Conservation (phyloP, 768 basidiomycete genomes). For the Rhodotorula kratochvilovae region DNA sequence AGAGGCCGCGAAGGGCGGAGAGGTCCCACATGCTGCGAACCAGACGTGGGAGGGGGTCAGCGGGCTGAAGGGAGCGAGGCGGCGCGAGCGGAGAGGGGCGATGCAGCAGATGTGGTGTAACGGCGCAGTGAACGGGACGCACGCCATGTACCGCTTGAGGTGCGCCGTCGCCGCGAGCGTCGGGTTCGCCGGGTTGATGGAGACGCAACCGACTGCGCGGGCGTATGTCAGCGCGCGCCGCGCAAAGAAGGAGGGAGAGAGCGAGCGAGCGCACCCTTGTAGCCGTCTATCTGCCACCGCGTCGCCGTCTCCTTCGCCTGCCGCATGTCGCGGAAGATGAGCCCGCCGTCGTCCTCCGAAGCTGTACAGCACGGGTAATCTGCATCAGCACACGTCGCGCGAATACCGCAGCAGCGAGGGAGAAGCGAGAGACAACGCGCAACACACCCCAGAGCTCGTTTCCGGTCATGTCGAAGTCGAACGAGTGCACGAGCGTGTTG, state of each 20-base stretch:
- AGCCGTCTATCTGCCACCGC: constrained; percentile 39
- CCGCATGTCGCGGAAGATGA: constrained; percentile 38
- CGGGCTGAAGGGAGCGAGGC: not conserved
- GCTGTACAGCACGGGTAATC: constrained; percentile 15
- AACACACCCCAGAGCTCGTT: constrained; percentile 46
- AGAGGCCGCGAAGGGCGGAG: constrained; percentile 17
- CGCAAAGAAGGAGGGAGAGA: not conserved
- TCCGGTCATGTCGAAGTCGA: constrained; percentile 48
- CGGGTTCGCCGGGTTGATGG: constrained; percentile 36
- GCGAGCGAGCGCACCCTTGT: constrained; percentile 13
- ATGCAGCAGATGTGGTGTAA: too few species aligned
- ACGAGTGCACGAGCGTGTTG: constrained; percentile 49
- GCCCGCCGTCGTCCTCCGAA: constrained; percentile 32
- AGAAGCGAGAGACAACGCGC: not conserved
- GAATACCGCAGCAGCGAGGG: not conserved
- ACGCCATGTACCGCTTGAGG: constrained; percentile 36
- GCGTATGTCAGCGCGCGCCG: not conserved
- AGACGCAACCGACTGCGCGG: constrained; percentile 35
- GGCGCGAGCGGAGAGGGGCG: not conserved
- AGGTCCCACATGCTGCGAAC: constrained; percentile 37
- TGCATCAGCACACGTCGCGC: not conserved
- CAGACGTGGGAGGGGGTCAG: not conserved
- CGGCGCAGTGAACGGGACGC: not conserved
- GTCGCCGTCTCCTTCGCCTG: constrained; percentile 22
- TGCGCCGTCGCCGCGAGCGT: constrained; percentile 38